Evolutionary conservation across 2,329 filamentous ascomycete genomes (phyloP), one percentile per base, ranked within the genome.

Genomic region (Aulographum hederae): DNA sequence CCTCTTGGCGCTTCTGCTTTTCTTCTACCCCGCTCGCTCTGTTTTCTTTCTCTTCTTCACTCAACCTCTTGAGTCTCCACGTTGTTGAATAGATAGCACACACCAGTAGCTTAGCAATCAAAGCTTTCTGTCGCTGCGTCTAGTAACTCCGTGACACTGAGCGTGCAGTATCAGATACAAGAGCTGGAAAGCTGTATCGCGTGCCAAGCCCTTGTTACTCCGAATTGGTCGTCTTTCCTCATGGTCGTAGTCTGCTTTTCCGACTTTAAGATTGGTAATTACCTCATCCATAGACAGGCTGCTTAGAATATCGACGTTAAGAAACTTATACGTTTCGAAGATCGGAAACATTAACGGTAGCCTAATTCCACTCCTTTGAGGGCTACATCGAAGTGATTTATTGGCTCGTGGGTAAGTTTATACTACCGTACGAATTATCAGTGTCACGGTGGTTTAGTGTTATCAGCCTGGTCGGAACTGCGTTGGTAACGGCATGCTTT

Each of bases 321-420:
- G 44, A 34, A 44, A 45, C 17, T 45, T 26, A 30, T 46, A 47
- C 18, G 43, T 45, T 8, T 43, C 32, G 28, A 33, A 23, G 36
- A 39, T 33, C 42, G 41, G 33, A 45, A 46, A 35, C 43, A 47
- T 19, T 43, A 39, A 32, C 42, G 43, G 31, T 43, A 46, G 35
- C 44, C 43, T 6, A 37, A 43, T 41, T 47, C 37, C 16, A 45
- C 36, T 18, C 44, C 44, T 34, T 47, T 44, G 32, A 47, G 39
- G 18, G 42, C 38, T 10, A 44, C 23, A 28, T 43, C 35, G 29
- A 45, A 41, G 32, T 40, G 43, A 31, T 32, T 18, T 19, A 45
- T 46, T 5, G 38, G 32, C 6, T 31, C 38, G 33, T 46, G 42
- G 28, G 43, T 29, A 13, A 46, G 17, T 4, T 30, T n/a, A n/a